Evolutionary conservation across 768 basidiomycete genomes (phyloP).

Genomic region (Auricularia heimuer): DNA sequence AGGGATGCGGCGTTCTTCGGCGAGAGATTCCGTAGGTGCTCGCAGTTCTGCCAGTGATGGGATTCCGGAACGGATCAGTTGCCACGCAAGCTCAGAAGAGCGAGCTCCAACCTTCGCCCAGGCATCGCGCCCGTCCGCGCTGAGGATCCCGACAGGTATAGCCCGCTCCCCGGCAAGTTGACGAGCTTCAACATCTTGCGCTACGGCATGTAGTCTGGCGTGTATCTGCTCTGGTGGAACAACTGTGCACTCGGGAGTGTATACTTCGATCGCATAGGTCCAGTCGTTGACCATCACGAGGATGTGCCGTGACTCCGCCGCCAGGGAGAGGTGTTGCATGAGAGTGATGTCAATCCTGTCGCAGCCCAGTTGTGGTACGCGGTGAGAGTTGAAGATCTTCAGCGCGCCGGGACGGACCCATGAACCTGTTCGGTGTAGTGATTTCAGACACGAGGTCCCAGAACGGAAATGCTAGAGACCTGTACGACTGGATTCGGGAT

Average conservation of each 20-base stretch:
- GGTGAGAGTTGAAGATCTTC: conserved; percentile 66
- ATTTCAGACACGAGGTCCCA: background rate
- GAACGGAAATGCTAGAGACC: conserved; percentile 29
- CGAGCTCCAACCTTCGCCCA: conserved; percentile 60
- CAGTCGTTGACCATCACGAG: conserved; percentile 67
- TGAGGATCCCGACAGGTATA: conserved; percentile 58
- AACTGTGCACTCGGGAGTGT: conserved; percentile 34
- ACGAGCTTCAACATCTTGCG: conserved; percentile 48
- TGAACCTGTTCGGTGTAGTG: conserved; percentile 28
- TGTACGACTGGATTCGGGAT: conserved; percentile 62
- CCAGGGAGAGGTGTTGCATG: conserved; percentile 29
- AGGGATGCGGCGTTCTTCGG: conserved; percentile 52
- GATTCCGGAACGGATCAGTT: background rate
- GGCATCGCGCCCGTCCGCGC: conserved; percentile 67
- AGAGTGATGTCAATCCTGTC: conserved; percentile 44
- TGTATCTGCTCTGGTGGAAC: conserved; percentile 19
- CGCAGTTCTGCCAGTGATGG: conserved; percentile 46
- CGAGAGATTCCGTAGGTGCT: conserved; percentile 57
- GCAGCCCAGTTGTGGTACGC: conserved; percentile 57
- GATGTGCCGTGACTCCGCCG: conserved; percentile 45
- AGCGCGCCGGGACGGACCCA: conserved; percentile 54
- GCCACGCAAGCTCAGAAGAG: background rate
- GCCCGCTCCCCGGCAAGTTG: conserved; percentile 44
- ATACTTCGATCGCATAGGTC: conserved; percentile 68
- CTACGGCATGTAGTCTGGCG: conserved; percentile 32